Evolutionary conservation across 192 early-diverging fungal species (phyloP).

Genomic region (Haplosporangium gracile): DNA sequence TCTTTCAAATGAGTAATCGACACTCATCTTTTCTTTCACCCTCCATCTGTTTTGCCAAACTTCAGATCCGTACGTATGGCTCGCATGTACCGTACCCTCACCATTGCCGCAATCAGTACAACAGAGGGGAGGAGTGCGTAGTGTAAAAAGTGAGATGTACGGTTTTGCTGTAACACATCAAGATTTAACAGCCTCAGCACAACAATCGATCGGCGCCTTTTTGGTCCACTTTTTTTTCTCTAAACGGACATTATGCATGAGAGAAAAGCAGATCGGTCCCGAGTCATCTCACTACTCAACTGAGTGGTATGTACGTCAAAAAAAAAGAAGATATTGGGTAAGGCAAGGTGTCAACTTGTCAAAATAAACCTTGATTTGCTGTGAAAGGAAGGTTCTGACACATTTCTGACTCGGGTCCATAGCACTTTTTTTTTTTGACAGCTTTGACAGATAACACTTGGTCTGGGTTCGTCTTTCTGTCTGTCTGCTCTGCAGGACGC

Average conservation of each 20-base stretch:
- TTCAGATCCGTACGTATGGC: not conserved
- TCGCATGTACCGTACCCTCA: not conserved
- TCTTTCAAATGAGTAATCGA: not conserved
- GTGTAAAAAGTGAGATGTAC: not conserved
- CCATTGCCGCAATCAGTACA: not conserved
- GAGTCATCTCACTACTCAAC: conserved; percentile 9
- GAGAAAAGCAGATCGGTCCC: not conserved
- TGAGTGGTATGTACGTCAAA: too few species aligned
- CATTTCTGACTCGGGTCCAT: too few species aligned
- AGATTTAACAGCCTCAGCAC: not conserved
- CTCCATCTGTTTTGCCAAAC: not conserved
- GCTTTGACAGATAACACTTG: too few species aligned
- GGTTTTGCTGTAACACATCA: not conserved
- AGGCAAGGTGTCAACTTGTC: too few species aligned
- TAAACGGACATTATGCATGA: not conserved
- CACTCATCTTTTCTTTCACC: not conserved
- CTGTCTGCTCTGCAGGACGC: too few species aligned
- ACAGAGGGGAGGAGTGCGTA: not conserved
- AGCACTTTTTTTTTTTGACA: too few species aligned
- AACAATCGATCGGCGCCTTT: conserved; percentile 3
- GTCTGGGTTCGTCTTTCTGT: too few species aligned
- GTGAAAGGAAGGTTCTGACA: too few species aligned
- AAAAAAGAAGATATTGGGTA: too few species aligned
- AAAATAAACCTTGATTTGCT: too few species aligned
- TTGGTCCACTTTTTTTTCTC: not conserved